phyloP scores from a whole-genome alignment of 176 grass and related monocot species.

The Phoenix dactylifera region DNA sequence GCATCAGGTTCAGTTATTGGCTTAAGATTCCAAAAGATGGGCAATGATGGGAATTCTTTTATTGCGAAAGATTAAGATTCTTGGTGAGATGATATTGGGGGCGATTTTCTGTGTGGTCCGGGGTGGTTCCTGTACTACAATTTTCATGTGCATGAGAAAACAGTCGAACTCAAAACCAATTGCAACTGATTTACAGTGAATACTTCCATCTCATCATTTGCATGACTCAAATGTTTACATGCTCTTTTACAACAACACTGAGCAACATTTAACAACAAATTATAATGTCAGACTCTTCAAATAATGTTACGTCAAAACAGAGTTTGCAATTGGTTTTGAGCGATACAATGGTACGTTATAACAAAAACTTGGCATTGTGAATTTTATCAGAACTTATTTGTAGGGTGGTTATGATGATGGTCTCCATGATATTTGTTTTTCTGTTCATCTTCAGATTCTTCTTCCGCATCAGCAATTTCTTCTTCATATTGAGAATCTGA shows the following conservation, averaged over 20 bases:
- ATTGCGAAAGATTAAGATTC: constrained; percentile 17
- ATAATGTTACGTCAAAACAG: too few relatives aligned
- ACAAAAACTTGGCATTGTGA: too few relatives aligned
- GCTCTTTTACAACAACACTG: too few relatives aligned
- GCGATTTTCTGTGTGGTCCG: constrained; percentile 23
- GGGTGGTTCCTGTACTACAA: constrained; percentile 20
- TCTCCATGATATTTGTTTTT: neutral
- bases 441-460: constrained; percentile 15
- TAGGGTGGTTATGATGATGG: too few relatives aligned
- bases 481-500: constrained; percentile 33
- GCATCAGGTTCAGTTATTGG: constrained; percentile 18
- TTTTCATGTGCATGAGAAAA: constrained; percentile 1
- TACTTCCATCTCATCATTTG: too few relatives aligned
- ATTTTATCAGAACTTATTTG: too few relatives aligned
- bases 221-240: too few relatives aligned
- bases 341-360: too few relatives aligned
- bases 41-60: neutral
- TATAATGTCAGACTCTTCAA: too few relatives aligned
- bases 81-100: constrained; percentile 17
- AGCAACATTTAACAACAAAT: too few relatives aligned
- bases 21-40: constrained; percentile 22
- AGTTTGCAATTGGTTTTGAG: too few relatives aligned
- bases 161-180: constrained; percentile 1
- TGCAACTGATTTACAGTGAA: constrained; percentile 6
- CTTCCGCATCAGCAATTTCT: constrained; percentile 32